Evolutionary conservation across 805 yeast species (phyloP).

Genomic region (Kuraishia floccosa): DNA sequence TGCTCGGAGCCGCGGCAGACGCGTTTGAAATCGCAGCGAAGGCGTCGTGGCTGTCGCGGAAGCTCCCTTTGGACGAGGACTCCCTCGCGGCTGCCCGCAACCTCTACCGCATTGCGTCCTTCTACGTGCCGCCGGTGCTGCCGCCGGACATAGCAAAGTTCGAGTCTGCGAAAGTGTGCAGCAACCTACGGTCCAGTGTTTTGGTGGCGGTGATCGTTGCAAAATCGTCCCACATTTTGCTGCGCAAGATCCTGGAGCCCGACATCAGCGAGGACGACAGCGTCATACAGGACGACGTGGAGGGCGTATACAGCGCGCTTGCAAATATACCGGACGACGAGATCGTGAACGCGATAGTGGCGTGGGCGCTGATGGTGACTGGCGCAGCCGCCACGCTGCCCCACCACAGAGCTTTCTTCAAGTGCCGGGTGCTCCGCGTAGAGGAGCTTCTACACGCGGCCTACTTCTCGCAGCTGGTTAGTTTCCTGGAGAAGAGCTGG

Average conservation of each 20-base stretch:
- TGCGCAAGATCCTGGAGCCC: slow-evolving; percentile 4
- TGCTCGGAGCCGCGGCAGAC: slow-evolving; percentile 23
- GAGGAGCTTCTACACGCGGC: slow-evolving; percentile 5
- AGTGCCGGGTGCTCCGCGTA: slow-evolving; percentile 5
- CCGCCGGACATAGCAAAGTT: slow-evolving; percentile 1
- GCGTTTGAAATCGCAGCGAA: slow-evolving; percentile 23
- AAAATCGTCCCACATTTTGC: slow-evolving; percentile 2
- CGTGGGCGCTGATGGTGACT: slow-evolving; percentile 9
- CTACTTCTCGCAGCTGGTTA: slow-evolving; percentile 4
- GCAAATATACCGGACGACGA: slow-evolving; percentile 1
- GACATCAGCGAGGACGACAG: not conserved
- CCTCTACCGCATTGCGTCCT: not conserved
- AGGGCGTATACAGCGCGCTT: slow-evolving; percentile 2
- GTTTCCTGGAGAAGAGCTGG: slow-evolving; percentile 9
- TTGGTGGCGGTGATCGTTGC: slow-evolving; percentile 3
- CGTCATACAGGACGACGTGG: slow-evolving; percentile 5
- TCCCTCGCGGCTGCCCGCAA: not conserved
- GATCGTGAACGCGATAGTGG: not conserved
- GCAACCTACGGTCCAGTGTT: slow-evolving; percentile 3
- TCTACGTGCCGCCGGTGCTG: slow-evolving; percentile 1
- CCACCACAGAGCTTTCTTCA: slow-evolving; percentile 7
- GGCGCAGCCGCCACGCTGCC: slow-evolving; percentile 6
- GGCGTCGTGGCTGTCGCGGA: slow-evolving; percentile 16
- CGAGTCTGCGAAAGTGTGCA: not conserved
- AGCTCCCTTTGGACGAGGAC: slow-evolving; percentile 6